Evolutionary conservation across 305 asterid genomes (phyloP).

Genomic region (Striga hermonthica): DNA sequence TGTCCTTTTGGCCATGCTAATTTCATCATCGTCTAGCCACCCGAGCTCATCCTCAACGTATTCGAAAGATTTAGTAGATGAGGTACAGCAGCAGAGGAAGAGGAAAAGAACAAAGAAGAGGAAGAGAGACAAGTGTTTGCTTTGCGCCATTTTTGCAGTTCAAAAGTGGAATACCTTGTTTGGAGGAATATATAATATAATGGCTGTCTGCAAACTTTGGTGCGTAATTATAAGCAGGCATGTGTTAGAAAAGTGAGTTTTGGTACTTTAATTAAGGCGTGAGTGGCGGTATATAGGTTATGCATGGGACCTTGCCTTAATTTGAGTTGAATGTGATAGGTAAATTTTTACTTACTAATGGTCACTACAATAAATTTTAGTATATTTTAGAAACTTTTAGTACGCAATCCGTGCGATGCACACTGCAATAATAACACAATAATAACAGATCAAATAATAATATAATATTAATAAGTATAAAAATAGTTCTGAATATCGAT

Average conservation of each 20-base stretch:
- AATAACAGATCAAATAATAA: too few relatives aligned
- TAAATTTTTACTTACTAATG: too few relatives aligned
- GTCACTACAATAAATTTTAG: too few relatives aligned
- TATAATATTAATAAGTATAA: too few relatives aligned
- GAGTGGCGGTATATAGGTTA: slow-evolving; percentile 28
- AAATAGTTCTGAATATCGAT: too few relatives aligned
- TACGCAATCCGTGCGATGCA: too few relatives aligned
- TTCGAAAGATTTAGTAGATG: slow-evolving; percentile 40
- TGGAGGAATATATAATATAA: background rate
- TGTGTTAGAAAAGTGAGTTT: slow-evolving; percentile 14
- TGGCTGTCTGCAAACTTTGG: background rate
- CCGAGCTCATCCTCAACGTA: slow-evolving; percentile 44
- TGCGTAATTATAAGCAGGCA: slow-evolving; percentile 20
- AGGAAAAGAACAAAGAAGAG: slow-evolving; percentile 28
- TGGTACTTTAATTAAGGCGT: slow-evolving; percentile 36
- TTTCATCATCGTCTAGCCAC: slow-evolving; percentile 58
- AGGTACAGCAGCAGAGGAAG: slow-evolving; percentile 30
- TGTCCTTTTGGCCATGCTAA: slow-evolving; percentile 45
- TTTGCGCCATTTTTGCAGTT: slow-evolving; percentile 31
- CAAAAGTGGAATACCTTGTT: slow-evolving; percentile 8
- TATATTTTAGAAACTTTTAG: too few relatives aligned
- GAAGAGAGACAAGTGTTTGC: slow-evolving; percentile 20
- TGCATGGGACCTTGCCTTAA: too few relatives aligned
- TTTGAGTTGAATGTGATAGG: too few relatives aligned
- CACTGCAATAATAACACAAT: too few relatives aligned